Evolutionary conservation across 2,329 filamentous ascomycete genomes (phyloP).

Genomic region (Ilyonectria sp.): DNA sequence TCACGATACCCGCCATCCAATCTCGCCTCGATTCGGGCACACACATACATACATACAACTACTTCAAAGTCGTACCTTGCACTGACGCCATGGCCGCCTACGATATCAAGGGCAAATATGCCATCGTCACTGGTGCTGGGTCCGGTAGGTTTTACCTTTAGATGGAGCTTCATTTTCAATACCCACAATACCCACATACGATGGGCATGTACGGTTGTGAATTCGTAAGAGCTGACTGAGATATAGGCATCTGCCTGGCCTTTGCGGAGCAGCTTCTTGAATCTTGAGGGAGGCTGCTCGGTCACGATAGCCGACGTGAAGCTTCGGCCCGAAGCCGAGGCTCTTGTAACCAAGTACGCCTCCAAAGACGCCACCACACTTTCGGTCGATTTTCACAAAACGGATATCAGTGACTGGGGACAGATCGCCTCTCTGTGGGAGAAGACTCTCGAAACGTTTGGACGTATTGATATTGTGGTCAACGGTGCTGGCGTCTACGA

Average conservation of each 20-base stretch:
- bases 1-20: neutral
- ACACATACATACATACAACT: neutral
- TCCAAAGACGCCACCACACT: neutral
- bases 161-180: neutral
- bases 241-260: slow-evolving; percentile 23
- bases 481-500: slow-evolving; percentile 72
- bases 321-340: slow-evolving; percentile 12
- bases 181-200: neutral
- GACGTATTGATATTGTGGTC: slow-evolving; percentile 71
- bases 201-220: neutral
- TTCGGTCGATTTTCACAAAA: slow-evolving; percentile 42
- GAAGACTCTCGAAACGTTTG: slow-evolving; percentile 61
- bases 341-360: neutral
- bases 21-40: neutral
- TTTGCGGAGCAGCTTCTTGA: slow-evolving; percentile 18
- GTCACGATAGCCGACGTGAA: slow-evolving; percentile 27
- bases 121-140: slow-evolving; percentile 28
- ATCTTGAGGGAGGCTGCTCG: slow-evolving; percentile 17
- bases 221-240: neutral
- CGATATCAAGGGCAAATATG: slow-evolving; percentile 21
- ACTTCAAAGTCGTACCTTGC: neutral
- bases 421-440: slow-evolving; percentile 47
- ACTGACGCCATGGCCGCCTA: slow-evolving; percentile 13
- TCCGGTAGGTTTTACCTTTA: slow-evolving; percentile 15
- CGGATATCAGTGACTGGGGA: slow-evolving; percentile 45